Percentiles rank a stretch among this genome's conserved stretches.
phyloP scores from a whole-genome alignment of 176 grass and related monocot species.

The Chrysopogon serrulatus region DNA sequence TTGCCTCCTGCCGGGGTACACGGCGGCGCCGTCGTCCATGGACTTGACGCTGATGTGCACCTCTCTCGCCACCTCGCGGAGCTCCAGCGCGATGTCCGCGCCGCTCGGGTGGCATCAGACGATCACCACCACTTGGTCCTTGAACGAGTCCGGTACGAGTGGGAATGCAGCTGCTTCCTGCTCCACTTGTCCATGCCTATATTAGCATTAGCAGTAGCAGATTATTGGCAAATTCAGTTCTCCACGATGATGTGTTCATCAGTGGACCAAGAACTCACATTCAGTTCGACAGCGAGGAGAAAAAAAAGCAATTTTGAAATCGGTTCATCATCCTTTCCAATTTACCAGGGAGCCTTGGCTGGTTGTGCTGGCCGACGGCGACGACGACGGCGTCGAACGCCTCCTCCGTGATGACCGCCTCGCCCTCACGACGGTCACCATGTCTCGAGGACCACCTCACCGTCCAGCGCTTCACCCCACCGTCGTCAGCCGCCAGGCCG shows the following conservation, averaged over 20 bases:
- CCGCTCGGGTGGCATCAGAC: constrained; percentile 17
- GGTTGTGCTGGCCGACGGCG: constrained; percentile 5
- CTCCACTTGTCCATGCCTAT: constrained; percentile 29
- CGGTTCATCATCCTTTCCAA: no score
- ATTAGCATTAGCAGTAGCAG: no score
- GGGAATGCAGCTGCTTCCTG: constrained; percentile 30
- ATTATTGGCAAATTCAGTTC: no score
- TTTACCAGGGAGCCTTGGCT: constrained; percentile 20
- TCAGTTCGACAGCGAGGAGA: no score
- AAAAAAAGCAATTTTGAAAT: no score
- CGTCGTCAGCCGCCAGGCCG: not conserved
- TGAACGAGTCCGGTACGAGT: constrained; percentile 31
- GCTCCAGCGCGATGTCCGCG: constrained; percentile 29
- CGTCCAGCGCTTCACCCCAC: not conserved
- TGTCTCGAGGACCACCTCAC: not conserved
- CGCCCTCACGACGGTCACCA: not conserved
- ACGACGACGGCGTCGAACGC: constrained; percentile 25
- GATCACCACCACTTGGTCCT: constrained; percentile 8
- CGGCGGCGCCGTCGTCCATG: not conserved
- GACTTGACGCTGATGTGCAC: constrained; percentile 27
- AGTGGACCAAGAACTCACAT: no score
- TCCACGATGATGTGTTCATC: no score
- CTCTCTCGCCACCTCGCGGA: constrained; percentile 6
- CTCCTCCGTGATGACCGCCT: not conserved
- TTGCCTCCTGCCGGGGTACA: not conserved